A percentile compares a stretch with the other conserved stretches of the same genome.
phyloP scores from a whole-genome alignment of 805 yeast genomes.

The Suhomyces faveliae region DNA sequence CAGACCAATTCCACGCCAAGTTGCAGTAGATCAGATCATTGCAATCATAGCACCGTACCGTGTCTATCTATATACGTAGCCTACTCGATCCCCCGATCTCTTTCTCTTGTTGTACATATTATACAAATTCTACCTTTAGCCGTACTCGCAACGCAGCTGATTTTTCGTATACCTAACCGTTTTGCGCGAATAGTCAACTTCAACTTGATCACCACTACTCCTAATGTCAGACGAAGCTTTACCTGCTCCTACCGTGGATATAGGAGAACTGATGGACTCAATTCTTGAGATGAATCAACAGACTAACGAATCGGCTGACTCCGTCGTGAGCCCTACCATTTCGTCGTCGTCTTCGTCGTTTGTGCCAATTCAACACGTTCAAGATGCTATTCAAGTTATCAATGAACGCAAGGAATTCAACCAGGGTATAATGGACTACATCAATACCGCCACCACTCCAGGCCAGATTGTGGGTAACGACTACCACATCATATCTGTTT shows the following conservation, averaged over 20 bases:
- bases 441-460: constrained; percentile 30
- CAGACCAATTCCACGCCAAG: not conserved
- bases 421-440: constrained; percentile 29
- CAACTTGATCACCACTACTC: not conserved
- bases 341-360: constrained; percentile 39
- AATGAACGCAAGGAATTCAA: constrained; percentile 60
- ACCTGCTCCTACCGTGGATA: constrained; percentile 12
- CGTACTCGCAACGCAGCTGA: not conserved
- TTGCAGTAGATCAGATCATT: not conserved
- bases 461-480: constrained; percentile 53
- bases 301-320: constrained; percentile 9
- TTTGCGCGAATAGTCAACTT: not conserved
- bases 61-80: not conserved
- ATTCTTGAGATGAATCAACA: not conserved
- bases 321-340: constrained; percentile 14
- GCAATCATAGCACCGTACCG: not conserved
- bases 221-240: constrained; percentile 8
- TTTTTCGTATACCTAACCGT: not conserved
- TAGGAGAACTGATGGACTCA: constrained; percentile 3
- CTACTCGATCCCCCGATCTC: not conserved
- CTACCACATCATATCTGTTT: constrained; percentile 91
- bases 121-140: too few relatives aligned
- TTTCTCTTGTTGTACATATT: not conserved
- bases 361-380: constrained; percentile 32
- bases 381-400: constrained; percentile 58